A percentile compares a stretch with the other conserved stretches of the same genome.
These are phyloP conservation scores for Sphaerobolus stellatus DNA, from an alignment of 1,284 basidiomycete genomes.

Conservation along the genomic window DNA sequence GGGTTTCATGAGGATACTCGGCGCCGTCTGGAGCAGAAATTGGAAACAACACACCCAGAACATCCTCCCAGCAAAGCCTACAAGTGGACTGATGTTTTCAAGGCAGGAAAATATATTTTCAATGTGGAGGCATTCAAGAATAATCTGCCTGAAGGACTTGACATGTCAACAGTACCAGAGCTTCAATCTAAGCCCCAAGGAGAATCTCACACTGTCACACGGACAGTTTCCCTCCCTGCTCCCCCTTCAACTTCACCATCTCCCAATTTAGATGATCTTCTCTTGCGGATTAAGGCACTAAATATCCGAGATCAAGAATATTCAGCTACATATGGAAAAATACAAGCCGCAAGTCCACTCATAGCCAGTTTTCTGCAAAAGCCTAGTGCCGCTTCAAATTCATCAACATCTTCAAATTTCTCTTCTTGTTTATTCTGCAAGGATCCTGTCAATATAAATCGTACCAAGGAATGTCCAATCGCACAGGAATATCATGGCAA, in stretches of 20 bases:
- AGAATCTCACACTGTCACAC: no score
- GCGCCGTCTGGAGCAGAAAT: not conserved
- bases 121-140: no score
- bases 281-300: not conserved
- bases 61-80: no score
- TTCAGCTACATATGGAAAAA: not conserved
- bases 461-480: not conserved
- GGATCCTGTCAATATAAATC: not conserved
- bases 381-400: not conserved
- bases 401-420: not conserved
- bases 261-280: not conserved
- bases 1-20: not conserved
- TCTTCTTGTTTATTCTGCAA: not conserved
- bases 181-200: no score
- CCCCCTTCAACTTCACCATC: no score
- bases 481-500: not conserved
- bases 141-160: not conserved
- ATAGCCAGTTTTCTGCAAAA: not conserved
- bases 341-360: not conserved
- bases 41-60: no score
- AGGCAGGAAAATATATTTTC: no score
- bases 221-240: no score
- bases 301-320: not conserved
- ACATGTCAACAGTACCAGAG: not conserved
- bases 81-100: no score